Base-by-base conservation (phyloP, 495 filamentous ascomycete species). In the Xylaria intraflava region DNA sequence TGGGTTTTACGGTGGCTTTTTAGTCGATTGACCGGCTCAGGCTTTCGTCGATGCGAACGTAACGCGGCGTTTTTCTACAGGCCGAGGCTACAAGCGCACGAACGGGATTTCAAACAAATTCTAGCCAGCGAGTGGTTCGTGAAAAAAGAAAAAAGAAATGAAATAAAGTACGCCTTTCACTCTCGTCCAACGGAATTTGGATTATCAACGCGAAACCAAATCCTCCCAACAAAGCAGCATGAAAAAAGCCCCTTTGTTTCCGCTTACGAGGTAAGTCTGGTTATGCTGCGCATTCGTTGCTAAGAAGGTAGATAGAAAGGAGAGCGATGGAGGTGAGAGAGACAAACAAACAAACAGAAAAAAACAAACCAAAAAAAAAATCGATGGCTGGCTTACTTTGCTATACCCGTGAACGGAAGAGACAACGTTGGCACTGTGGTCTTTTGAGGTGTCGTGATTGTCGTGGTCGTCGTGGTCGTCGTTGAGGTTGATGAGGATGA, bases 331-430 rank as follows among this genome's bases (percentile, higher is more conserved):
- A 10, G 14, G n/a, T n/a, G 22, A 6, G n/a, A 14, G n/a, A 41
- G n/a, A n/a, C 29, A 17, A 35, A 33, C 43, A 41, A 43, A 36
- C 20, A 31, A 46, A 47, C 38, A 56, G 31, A n/a, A 26, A 26
- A 47, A 53, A 46, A 51, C 4, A 29, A 29, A 29, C 9, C 27
- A 35, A 20, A 24, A 3, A 42, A 27, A 26, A 45, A 17, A 41
- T 41, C 41, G 46, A 49, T 53, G 58, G 52, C 41, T 43, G 55
- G 30, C 60, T 61, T 54, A 61, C 63, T 57, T 60, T 42, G 50
- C 11, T 49, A 56, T 57, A 54, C 57, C 14, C 8, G 16, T 5
- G 42, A 46, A 42, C 20, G 39, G 49, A 23, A 47, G 17, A 54
- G 30, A 47, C 35, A 39, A 11, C 11, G 44, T 40, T 20, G 20